These are phyloP conservation scores for Tolypocladium endophyticum DNA, from an alignment of 2,329 filamentous ascomycete species.

Conservation along the genomic window DNA sequence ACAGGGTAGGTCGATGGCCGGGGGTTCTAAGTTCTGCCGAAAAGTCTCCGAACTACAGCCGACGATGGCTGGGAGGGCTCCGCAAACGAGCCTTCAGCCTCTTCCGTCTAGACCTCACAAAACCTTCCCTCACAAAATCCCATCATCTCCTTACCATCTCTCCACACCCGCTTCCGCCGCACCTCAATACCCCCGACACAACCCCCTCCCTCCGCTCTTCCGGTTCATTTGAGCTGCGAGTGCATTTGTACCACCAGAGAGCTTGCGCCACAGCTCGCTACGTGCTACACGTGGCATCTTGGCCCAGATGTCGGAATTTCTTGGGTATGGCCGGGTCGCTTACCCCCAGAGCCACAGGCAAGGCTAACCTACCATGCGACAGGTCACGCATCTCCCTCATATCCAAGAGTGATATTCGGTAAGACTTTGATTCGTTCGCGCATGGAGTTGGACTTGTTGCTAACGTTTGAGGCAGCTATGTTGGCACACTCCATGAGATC, in stretches of 20 bases:
- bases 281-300: slow-evolving; percentile 30
- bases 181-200: neutral
- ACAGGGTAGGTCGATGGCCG: neutral
- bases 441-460: slow-evolving; percentile 9
- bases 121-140: slow-evolving; percentile 19
- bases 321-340: slow-evolving; percentile 34
- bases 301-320: slow-evolving; percentile 47
- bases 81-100: slow-evolving; percentile 13
- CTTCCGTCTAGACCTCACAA: slow-evolving; percentile 17
- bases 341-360: neutral
- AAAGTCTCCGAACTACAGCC: slow-evolving; percentile 9
- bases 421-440: slow-evolving; percentile 24
- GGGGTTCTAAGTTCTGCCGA: slow-evolving; percentile 5
- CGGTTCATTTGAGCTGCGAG: slow-evolving; percentile 3
- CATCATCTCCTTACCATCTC: slow-evolving; percentile 4
- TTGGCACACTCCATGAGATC: slow-evolving; percentile 93
- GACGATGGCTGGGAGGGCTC: slow-evolving; percentile 14
- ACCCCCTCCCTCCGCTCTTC: neutral
- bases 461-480: slow-evolving; percentile 57
- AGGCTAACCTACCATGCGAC: neutral
- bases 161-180: neutral
- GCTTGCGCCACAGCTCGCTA: slow-evolving; percentile 18
- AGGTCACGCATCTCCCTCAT: slow-evolving; percentile 89
- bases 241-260: slow-evolving; percentile 10
- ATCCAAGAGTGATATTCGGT: slow-evolving; percentile 96